A percentile compares a stretch with the other conserved stretches of the same genome.
These are phyloP conservation scores for Dioscorea dumetorum DNA, from an alignment of 106 monocot genomes.

Conservation along the genomic window DNA sequence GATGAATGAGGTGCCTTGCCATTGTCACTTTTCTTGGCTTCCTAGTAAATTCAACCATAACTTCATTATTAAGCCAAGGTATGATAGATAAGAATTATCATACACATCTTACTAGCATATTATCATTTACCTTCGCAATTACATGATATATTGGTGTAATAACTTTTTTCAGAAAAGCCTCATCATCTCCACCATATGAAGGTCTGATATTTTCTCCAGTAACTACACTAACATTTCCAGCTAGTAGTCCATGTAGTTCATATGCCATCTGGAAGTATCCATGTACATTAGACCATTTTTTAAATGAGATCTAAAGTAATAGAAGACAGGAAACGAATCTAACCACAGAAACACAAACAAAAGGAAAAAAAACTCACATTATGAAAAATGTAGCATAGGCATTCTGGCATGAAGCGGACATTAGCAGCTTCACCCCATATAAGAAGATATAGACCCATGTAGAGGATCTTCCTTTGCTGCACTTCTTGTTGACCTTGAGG, in stretches of 20 bases:
- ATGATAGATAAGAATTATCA: not conserved
- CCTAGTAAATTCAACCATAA: constrained; percentile 38
- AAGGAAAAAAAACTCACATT: constrained; percentile 38
- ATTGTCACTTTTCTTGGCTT: constrained; percentile 81
- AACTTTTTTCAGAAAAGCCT: constrained; percentile 92
- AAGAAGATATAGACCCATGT: constrained; percentile 94
- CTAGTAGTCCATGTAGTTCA: constrained; percentile 86
- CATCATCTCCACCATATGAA: constrained; percentile 93
- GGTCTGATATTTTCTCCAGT: constrained; percentile 95
- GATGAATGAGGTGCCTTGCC: constrained; percentile 84
- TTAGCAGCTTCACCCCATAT: constrained; percentile 99
- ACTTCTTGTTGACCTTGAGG: constrained; percentile 82
- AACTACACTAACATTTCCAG: constrained; percentile 90
- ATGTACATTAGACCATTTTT: not conserved
- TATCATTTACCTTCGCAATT: constrained; percentile 57
- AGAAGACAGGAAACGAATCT: too few relatives aligned
- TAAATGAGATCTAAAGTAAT: not conserved
- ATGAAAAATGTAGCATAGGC: constrained; percentile 94
- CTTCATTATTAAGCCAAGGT: not conserved
- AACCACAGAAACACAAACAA: too few relatives aligned
- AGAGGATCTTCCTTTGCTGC: constrained; percentile 91
- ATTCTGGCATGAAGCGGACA: constrained; percentile 92
- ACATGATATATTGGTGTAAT: constrained; percentile 90
- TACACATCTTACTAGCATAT: not conserved
- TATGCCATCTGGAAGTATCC: constrained; percentile 83